Evolutionary conservation across 257 asterid genomes (phyloP), one percentile per base, ranked within the genome.

Genomic region (Capsicum pubescens): DNA sequence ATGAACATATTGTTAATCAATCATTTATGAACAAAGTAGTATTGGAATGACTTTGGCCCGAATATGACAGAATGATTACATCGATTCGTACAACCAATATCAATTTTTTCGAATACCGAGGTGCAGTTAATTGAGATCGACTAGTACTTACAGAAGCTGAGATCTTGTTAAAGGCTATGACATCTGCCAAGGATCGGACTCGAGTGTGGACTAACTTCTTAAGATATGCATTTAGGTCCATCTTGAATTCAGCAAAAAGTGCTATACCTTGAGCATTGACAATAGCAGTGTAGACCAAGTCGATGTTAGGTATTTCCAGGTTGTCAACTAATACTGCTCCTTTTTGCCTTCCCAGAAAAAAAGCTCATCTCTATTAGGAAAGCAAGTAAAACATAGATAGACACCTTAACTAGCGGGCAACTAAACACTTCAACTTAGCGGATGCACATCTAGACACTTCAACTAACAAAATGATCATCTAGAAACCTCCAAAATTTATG

Each of bases 261-360:
- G 70, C 83, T 6, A 26, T 26, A 2, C 1, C 32, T 26, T 26
- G 32, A 26, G 32, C 32, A 26, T 26, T 26, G 32, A 26, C 32
- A 26, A 26, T 26, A 26, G 32, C 32, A 26, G 32, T 26, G 32
- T 26, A 26, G 32, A 26, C 32, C 32, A 26, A 26, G 32, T 26
- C 32, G 32, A 26, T 26, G 32, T 26, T 26, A 26, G 32, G 32
- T 26, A 26, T 26, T 26, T 26, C 32, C 32, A 26, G 32, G 32
- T 26, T 64, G 69, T 91, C 90, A 1, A 91, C 88, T 81, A 91
- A 82, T 11, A 86, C 68, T 39, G 92, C 90, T n/a, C 92, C 91
- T 17, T 80, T 72, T 32, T 77, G n/a, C 87, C 93, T 90, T 52
- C 83, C 44, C 17, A 17, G 11, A n/a, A 46, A 70, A 7, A 1